phyloP scores from a whole-genome alignment of 305 asterid species.

The Solanum chacoense region DNA sequence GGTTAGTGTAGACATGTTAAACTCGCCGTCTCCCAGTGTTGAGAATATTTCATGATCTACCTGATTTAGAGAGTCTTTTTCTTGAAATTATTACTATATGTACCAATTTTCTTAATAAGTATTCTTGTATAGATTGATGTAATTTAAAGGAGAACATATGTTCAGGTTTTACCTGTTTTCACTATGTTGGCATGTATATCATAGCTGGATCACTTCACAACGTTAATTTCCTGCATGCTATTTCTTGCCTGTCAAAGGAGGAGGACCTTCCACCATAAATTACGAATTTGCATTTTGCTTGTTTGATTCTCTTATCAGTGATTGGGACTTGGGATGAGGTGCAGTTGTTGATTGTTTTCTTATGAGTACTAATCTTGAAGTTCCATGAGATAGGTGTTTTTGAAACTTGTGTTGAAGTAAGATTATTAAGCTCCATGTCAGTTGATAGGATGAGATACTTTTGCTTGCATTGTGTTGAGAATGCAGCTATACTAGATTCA shows the following conservation, averaged over 20 bases:
- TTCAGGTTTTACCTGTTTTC: not conserved
- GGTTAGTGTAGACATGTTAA: conserved; percentile 26
- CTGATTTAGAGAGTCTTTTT: not conserved
- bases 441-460: not conserved
- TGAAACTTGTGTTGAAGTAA: not conserved
- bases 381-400: not conserved
- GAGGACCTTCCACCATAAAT: not conserved
- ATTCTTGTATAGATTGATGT: not conserved
- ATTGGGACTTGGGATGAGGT: not conserved
- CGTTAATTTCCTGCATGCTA: not conserved
- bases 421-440: not conserved
- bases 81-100: not conserved
- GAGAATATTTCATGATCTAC: not conserved
- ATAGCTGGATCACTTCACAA: not conserved
- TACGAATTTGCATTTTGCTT: not conserved
- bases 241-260: not conserved
- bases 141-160: not conserved
- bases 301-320: not conserved
- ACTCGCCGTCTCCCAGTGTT: not conserved
- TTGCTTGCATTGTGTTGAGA: not conserved
- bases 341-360: not conserved
- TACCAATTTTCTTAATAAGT: not conserved
- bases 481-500: not conserved
- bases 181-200: not conserved
- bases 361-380: not conserved